Evolutionary conservation across 805 yeast genomes (phyloP).

Genomic region (Yarrowia sp.): DNA sequence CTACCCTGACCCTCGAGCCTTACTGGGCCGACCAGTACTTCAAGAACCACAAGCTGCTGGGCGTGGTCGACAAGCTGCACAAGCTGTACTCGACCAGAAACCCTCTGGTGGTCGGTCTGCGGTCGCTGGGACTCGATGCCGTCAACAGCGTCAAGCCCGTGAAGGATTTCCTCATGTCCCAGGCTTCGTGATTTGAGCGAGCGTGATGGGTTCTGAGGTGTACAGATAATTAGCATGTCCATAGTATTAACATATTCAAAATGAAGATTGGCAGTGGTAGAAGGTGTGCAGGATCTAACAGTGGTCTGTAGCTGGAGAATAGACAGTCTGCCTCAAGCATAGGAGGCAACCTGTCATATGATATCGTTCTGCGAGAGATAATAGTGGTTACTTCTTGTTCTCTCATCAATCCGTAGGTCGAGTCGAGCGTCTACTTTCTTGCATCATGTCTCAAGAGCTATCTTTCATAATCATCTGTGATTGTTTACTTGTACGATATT

Average conservation of each 20-base stretch:
- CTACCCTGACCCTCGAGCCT: conserved; percentile 78
- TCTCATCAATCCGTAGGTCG: too few relatives aligned
- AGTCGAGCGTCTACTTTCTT: too few relatives aligned
- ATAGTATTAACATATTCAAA: conserved; percentile 20
- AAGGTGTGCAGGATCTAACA: too few relatives aligned
- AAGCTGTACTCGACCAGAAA: conserved; percentile 80
- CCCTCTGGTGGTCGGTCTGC: conserved; percentile 72
- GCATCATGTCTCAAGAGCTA: too few relatives aligned
- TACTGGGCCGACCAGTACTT: conserved; percentile 86
- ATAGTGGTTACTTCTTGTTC: too few relatives aligned
- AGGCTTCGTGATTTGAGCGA: conserved; percentile 51
- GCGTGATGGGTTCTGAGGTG: too few relatives aligned
- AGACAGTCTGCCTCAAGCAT: too few relatives aligned
- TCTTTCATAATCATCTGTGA: too few relatives aligned
- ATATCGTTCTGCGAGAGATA: too few relatives aligned
- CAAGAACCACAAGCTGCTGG: conserved; percentile 77
- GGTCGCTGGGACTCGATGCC: conserved; percentile 77
- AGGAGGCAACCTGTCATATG: too few relatives aligned
- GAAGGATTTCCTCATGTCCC: conserved; percentile 72
- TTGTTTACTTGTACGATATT: too few relatives aligned
- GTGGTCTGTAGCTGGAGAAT: too few relatives aligned
- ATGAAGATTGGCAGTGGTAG: background rate
- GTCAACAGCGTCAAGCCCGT: conserved; percentile 68
- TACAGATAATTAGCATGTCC: conserved; percentile 8
- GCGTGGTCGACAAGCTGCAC: conserved; percentile 90